Percentiles rank a stretch among this genome's conserved stretches.
These are phyloP conservation scores for Picochlorum sp. DNA, from an alignment of 139 green algal species.

Conservation along the genomic window DNA sequence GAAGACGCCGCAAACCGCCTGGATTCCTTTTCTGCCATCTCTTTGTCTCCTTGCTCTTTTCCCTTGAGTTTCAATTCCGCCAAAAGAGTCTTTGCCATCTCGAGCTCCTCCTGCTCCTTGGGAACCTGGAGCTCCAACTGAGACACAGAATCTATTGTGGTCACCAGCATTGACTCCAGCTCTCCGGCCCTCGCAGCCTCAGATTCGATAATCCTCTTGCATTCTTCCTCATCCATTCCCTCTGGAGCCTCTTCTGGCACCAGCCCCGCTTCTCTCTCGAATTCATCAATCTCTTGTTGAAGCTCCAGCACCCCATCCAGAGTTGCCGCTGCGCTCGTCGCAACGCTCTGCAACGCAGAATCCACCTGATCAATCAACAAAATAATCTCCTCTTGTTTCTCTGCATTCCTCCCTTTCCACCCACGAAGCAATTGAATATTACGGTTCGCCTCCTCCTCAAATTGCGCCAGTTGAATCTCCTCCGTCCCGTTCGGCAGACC, in stretches of 20 bases:
- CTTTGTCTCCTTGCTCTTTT: background rate
- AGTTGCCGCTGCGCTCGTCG: background rate
- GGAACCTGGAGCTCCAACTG: background rate
- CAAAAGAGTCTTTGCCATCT: background rate
- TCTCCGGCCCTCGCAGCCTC: background rate
- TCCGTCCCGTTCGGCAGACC: constrained; percentile 25
- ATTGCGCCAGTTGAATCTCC: constrained; percentile 18
- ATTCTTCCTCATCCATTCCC: background rate
- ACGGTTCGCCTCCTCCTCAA: constrained; percentile 17
- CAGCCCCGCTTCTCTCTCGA: background rate
- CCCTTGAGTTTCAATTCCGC: background rate
- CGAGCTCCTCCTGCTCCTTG: background rate
- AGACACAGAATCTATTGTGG: background rate
- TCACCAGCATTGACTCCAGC: background rate
- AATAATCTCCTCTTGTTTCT: background rate
- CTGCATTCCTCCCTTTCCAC: constrained; percentile 20
- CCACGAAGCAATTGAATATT: constrained; percentile 11
- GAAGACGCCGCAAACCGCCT: background rate
- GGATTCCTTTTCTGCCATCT: background rate
- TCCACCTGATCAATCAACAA: background rate
- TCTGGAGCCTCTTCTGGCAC: background rate
- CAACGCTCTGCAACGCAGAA: background rate
- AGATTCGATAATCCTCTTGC: background rate
- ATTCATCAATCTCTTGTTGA: background rate
- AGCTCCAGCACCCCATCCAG: background rate